Evolutionary conservation across 257 asterid genomes (phyloP).

Genomic region (Pogostemon cablin): DNA sequence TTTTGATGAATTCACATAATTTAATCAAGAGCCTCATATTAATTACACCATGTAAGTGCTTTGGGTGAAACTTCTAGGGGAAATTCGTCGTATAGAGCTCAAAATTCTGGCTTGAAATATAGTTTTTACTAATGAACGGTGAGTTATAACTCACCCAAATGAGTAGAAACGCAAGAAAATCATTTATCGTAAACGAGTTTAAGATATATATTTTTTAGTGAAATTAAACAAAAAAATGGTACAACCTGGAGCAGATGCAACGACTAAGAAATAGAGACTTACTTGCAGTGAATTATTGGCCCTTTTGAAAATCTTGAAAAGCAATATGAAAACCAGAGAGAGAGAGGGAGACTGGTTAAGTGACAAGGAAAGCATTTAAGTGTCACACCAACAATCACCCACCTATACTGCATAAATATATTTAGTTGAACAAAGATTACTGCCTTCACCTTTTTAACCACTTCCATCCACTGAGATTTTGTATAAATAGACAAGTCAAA

Average conservation of each 20-base stretch:
- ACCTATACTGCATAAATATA: slow-evolving; percentile 23
- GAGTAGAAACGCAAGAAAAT: background rate
- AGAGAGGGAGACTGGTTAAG: slow-evolving; percentile 24
- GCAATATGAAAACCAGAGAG: slow-evolving; percentile 16
- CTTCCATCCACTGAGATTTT: slow-evolving; percentile 68
- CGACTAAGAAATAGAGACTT: slow-evolving; percentile 12
- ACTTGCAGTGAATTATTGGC: slow-evolving; percentile 18
- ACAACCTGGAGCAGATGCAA: background rate
- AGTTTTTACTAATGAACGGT: too few relatives aligned
- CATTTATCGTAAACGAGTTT: background rate
- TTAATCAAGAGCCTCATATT: too few relatives aligned
- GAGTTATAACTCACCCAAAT: too few relatives aligned
- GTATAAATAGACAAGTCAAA: slow-evolving; percentile 45
- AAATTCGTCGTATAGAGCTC: too few relatives aligned
- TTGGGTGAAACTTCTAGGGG: too few relatives aligned
- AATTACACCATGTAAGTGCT: too few relatives aligned
- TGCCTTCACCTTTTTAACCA: slow-evolving; percentile 44
- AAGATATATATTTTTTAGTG: background rate
- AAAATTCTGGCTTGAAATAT: too few relatives aligned
- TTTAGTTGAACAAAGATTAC: slow-evolving; percentile 27
- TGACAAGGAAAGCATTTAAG: slow-evolving; percentile 36
- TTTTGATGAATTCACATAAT: background rate
- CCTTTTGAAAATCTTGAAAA: slow-evolving; percentile 28
- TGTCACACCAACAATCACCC: slow-evolving; percentile 46
- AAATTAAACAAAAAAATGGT: background rate